A percentile compares a stretch with the other conserved stretches of the same genome.
phyloP scores from a whole-genome alignment of 306 rosid genomes.

The Delonix regia region DNA sequence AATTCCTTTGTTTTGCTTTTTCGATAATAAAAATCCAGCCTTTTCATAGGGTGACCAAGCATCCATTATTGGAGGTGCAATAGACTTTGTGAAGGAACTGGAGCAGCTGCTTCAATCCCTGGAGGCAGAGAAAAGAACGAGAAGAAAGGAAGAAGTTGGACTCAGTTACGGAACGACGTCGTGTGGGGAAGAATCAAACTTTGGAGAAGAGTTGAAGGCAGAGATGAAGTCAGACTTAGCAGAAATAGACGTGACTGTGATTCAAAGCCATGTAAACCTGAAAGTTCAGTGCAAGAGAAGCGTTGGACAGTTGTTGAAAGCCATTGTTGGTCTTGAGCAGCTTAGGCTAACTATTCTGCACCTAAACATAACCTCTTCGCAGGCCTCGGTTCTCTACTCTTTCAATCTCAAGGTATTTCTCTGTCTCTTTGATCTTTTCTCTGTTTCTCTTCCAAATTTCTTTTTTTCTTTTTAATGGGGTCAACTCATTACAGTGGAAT shows the following conservation, averaged over 20 bases:
- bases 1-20: background rate
- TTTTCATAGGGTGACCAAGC: slow-evolving; percentile 90
- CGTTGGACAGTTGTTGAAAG: slow-evolving; percentile 67
- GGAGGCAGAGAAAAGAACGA: slow-evolving; percentile 68
- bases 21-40: background rate
- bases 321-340: slow-evolving; percentile 80
- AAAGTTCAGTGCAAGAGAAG: slow-evolving; percentile 68
- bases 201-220: slow-evolving; percentile 57
- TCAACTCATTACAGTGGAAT: slow-evolving; percentile 31
- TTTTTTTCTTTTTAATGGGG: slow-evolving; percentile 15
- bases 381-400: slow-evolving; percentile 68
- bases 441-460: background rate
- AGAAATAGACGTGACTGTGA: slow-evolving; percentile 71
- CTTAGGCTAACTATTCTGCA: slow-evolving; percentile 80
- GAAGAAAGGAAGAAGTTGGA: slow-evolving; percentile 47
- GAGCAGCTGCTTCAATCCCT: slow-evolving; percentile 83
- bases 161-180: slow-evolving; percentile 49
- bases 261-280: slow-evolving; percentile 92
- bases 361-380: slow-evolving; percentile 81
- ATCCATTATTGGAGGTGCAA: slow-evolving; percentile 93
- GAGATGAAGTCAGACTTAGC: slow-evolving; percentile 74
- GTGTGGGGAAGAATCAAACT: slow-evolving; percentile 35
- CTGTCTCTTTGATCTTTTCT: slow-evolving; percentile 29
- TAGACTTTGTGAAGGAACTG: slow-evolving; percentile 92
- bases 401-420: slow-evolving; percentile 91